Evolutionary conservation across 2,329 filamentous ascomycete genomes (phyloP).

Genomic region (Leptographium galeiforme): DNA sequence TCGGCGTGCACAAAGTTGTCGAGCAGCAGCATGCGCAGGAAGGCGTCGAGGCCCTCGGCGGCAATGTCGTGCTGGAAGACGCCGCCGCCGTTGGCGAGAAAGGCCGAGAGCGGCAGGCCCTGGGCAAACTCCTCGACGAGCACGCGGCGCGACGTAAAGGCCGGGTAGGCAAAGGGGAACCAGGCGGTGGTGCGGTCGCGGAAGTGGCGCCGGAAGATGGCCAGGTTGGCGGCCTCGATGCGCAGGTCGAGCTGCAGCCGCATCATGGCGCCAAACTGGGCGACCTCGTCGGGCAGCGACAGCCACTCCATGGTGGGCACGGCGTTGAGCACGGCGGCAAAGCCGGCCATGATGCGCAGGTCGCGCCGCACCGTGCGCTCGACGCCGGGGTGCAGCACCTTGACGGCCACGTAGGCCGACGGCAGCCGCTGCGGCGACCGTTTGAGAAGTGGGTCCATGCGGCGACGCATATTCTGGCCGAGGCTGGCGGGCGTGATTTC

Average conservation of each 20-base stretch:
- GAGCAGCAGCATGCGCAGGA: constrained; percentile 88
- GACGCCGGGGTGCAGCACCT: constrained; percentile 85
- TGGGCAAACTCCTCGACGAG: constrained; percentile 92
- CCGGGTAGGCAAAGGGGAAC: constrained; percentile 89
- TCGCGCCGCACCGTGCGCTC: constrained; percentile 85
- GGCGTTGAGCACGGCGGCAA: constrained; percentile 68
- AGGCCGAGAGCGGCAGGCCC: constrained; percentile 80
- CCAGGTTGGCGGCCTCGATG: constrained; percentile 85
- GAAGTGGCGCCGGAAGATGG: constrained; percentile 82
- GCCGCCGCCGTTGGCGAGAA: constrained; percentile 82
- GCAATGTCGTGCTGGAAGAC: constrained; percentile 91
- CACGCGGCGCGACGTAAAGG: constrained; percentile 85
- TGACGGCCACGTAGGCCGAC: constrained; percentile 86
- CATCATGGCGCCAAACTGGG: constrained; percentile 98
- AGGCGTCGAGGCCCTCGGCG: constrained; percentile 87
- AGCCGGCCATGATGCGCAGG: constrained; percentile 85
- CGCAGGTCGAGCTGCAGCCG: constrained; percentile 87
- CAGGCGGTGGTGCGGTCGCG: constrained; percentile 80
- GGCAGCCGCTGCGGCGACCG: constrained; percentile 74
- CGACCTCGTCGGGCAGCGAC: constrained; percentile 85
- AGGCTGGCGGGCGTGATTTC: constrained; percentile 23
- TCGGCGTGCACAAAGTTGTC: constrained; percentile 98
- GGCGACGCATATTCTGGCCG: constrained; percentile 58
- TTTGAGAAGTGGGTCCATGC: constrained; percentile 77
- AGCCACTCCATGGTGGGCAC: constrained; percentile 96